Base-by-base conservation (phyloP, 2,329 filamentous ascomycete genomes). In the Venturiaceae sp. region DNA sequence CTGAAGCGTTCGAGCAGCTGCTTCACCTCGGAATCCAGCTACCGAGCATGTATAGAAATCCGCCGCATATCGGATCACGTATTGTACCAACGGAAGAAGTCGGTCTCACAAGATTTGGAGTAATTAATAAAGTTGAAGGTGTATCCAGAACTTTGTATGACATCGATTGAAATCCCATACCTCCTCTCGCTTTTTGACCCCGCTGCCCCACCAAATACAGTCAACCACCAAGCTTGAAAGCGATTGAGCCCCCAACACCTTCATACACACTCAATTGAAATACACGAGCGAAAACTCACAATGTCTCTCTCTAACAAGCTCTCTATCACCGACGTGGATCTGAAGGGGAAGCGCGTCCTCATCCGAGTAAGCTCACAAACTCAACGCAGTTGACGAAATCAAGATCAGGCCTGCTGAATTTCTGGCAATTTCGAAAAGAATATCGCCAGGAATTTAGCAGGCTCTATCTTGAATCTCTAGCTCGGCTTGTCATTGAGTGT, bases 251-350 rank as follows among this genome's bases (percentile, higher is more conserved):
- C n/a, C 19, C 26, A 2, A 23, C 16, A 28, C 21, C 44, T 30
- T 50, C 23, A 26, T 50, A 30, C 26, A 30, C 44, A 32, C 44
- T 8, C 23, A 50, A 50, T 50, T 50, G 44, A 50, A 46, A 4
- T 23, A 6, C 26, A 6, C n/a, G 21, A 32, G 30, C 26, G 3
- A 30, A 23, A n/a, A 30, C n/a, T n/a, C 44, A 84, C 69, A 62
- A 99, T 99, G 94, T 97, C 94, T 85, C 90, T 99, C 73, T 89
- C 92, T 69, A 96, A 86, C 84, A 99, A 99, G 84, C 89, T 99
- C 69, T 89, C 91, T 67, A 96, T 99, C 77, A 89, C 85, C 66
- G 92, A 99, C 72, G 86, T 95, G 70, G 92, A 99, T 77, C 83
- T 99, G 77, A 95, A 96, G 85, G 92, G 83, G 84, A 99, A 99